These are phyloP conservation scores for Coleophoma crateriformis DNA, from an alignment of 2,329 filamentous ascomycete genomes.

Conservation along the genomic window DNA sequence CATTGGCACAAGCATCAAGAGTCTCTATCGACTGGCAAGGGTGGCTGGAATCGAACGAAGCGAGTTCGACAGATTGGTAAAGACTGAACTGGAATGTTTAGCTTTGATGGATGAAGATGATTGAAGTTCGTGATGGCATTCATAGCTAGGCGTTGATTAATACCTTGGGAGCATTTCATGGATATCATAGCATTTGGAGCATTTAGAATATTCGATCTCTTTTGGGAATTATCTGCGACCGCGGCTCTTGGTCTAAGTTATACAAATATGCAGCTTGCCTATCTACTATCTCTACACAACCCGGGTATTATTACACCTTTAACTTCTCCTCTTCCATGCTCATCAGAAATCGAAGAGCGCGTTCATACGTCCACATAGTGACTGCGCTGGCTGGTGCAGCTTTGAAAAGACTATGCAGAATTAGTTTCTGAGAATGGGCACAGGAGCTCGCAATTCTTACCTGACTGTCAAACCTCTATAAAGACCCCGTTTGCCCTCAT, in stretches of 20 bases:
- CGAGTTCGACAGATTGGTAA: constrained; percentile 70
- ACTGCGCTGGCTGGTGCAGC: constrained; percentile 77
- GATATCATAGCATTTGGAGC: not conserved
- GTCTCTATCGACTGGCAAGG: constrained; percentile 65
- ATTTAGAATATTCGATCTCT: not conserved
- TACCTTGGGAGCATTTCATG: too few species aligned
- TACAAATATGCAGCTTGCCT: not conserved
- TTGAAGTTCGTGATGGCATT: not conserved
- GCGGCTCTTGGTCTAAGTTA: not conserved
- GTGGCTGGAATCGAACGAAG: constrained; percentile 67
- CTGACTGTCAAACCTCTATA: constrained; percentile 84
- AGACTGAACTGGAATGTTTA: constrained; percentile 66
- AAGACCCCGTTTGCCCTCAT: constrained; percentile 73
- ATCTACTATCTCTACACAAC: not conserved
- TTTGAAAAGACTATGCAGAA: constrained; percentile 63
- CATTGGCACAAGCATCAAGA: constrained; percentile 71
- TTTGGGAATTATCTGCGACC: not conserved
- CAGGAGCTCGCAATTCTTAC: constrained; percentile 8
- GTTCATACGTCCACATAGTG: constrained; percentile 74
- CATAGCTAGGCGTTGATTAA: too few species aligned
- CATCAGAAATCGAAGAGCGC: constrained; percentile 37
- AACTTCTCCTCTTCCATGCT: constrained; percentile 12
- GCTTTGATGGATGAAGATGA: constrained; percentile 56
- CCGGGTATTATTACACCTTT: not conserved
- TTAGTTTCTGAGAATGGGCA: not conserved